phyloP scores from a whole-genome alignment of 2,329 filamentous ascomycete species.

The Dothistroma pini region DNA sequence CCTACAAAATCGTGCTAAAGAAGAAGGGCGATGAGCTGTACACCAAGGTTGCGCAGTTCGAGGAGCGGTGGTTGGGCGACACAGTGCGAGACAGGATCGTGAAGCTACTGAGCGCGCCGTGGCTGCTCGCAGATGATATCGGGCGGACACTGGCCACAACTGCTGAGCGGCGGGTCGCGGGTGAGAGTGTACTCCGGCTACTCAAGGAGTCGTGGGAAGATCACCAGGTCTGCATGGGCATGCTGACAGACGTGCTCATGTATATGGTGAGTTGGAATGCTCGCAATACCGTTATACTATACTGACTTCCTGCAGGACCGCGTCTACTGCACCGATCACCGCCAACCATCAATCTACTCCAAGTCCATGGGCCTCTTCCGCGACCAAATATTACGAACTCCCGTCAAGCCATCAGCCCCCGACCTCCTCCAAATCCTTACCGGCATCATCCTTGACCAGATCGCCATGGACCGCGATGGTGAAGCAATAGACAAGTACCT shows the following conservation, averaged over 20 bases:
- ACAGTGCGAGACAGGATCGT: constrained; percentile 70
- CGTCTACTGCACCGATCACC: constrained; percentile 70
- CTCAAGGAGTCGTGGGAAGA: constrained; percentile 80
- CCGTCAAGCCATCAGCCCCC: constrained; percentile 44
- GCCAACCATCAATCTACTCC: constrained; percentile 74
- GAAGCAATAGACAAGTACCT: constrained; percentile 81
- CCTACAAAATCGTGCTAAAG: constrained; percentile 88
- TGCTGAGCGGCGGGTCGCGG: constrained; percentile 73
- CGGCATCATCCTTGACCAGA: constrained; percentile 80
- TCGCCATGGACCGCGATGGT: constrained; percentile 86
- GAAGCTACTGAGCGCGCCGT: constrained; percentile 64
- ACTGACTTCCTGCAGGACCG: constrained; percentile 58
- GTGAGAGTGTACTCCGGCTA: constrained; percentile 75
- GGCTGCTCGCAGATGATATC: constrained; percentile 51
- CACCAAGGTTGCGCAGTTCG: constrained; percentile 72
- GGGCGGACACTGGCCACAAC: constrained; percentile 52
- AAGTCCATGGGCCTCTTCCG: constrained; percentile 84
- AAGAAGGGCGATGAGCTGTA: constrained; percentile 83
- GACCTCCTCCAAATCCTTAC: constrained; percentile 72
- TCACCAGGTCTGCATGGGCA: constrained; percentile 89
- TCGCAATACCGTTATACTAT: neutral
- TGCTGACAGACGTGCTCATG: constrained; percentile 96
- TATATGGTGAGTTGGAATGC: constrained; percentile 58
- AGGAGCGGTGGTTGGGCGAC: constrained; percentile 73
- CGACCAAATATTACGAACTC: constrained; percentile 72